Evolutionary conservation across 2,329 filamentous ascomycete species (phyloP).

Genomic region (Aspergillus awamori): DNA sequence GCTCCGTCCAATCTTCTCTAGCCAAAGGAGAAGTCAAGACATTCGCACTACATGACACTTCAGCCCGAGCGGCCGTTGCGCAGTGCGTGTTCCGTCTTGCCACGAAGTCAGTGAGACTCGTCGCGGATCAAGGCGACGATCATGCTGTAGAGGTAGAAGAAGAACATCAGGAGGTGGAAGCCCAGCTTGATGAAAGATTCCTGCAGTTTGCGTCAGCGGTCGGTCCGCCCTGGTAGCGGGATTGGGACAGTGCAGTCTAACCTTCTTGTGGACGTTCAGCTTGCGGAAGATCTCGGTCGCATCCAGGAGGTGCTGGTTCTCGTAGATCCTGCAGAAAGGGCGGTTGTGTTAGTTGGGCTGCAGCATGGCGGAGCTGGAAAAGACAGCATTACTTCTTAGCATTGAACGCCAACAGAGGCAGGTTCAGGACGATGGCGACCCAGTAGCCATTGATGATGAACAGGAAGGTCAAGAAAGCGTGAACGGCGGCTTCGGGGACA

Average conservation of each 20-base stretch:
- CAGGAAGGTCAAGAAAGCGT: conserved; percentile 90
- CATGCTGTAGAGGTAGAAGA: conserved; percentile 99
- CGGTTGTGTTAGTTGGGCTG: conserved; percentile 26
- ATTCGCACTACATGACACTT: conserved; percentile 11
- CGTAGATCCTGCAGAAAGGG: conserved; percentile 71
- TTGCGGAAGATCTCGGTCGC: conserved; percentile 99
- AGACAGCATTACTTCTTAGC: conserved; percentile 82
- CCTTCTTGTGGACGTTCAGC: conserved; percentile 98
- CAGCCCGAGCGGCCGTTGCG: conserved; percentile 34
- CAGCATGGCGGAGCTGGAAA: background rate
- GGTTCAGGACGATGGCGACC: conserved; percentile 86
- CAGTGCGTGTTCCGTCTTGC: conserved; percentile 44
- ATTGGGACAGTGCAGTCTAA: conserved; percentile 42
- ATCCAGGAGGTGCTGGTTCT: conserved; percentile 95
- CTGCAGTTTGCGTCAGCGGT: conserved; percentile 51
- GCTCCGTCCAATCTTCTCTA: background rate
- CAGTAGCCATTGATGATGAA: conserved; percentile 99
- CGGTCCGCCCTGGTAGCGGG: conserved; percentile 1
- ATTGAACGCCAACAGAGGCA: conserved; percentile 91
- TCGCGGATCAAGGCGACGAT: conserved; percentile 96
- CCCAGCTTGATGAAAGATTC: conserved; percentile 99
- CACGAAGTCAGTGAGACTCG: conserved; percentile 73
- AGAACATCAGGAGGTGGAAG: conserved; percentile 99
- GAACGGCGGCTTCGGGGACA: conserved; percentile 95
- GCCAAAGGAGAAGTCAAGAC: conserved; percentile 7